A percentile compares a stretch with the other conserved stretches of the same genome.
These are phyloP conservation scores for Nicotiana attenuata DNA, from an alignment of 257 asterid genomes.

Conservation along the genomic window DNA sequence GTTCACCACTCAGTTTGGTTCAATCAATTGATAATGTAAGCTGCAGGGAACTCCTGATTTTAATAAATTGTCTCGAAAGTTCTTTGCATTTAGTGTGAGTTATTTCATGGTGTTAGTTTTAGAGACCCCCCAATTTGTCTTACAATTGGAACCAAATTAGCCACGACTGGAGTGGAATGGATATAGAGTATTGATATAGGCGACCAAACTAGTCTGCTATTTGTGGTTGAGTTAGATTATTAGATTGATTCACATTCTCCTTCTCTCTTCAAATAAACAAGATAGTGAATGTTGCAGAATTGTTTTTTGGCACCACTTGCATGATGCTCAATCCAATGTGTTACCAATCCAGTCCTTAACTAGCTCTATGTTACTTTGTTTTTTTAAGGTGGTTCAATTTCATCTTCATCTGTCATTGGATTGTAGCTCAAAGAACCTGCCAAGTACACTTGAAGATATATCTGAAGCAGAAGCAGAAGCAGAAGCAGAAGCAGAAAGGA, in stretches of 20 bases:
- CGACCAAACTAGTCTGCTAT: background rate
- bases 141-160: background rate
- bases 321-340: background rate
- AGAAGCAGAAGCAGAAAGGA: constrained; percentile 24
- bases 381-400: constrained; percentile 47
- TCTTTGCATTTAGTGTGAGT: background rate
- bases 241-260: background rate
- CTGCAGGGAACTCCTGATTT: constrained; percentile 13
- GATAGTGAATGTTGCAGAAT: background rate
- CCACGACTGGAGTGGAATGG: background rate
- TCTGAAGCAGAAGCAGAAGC: constrained; percentile 26
- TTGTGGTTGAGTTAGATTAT: background rate
- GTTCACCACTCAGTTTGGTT: constrained; percentile 41
- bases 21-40: constrained; percentile 49
- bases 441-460: constrained; percentile 24
- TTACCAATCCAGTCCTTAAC: background rate
- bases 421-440: constrained; percentile 31
- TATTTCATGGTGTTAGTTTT: background rate
- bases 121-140: background rate
- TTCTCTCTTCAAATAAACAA: background rate
- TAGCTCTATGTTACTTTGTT: constrained; percentile 14
- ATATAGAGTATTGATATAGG: background rate
- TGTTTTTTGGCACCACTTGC: background rate
- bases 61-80: background rate
- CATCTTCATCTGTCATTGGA: constrained; percentile 56